Percentiles rank a stretch among this genome's conserved stretches.
phyloP scores from a whole-genome alignment of 352 stramenopile genomes.

The Nothophytophthora sp. region DNA sequence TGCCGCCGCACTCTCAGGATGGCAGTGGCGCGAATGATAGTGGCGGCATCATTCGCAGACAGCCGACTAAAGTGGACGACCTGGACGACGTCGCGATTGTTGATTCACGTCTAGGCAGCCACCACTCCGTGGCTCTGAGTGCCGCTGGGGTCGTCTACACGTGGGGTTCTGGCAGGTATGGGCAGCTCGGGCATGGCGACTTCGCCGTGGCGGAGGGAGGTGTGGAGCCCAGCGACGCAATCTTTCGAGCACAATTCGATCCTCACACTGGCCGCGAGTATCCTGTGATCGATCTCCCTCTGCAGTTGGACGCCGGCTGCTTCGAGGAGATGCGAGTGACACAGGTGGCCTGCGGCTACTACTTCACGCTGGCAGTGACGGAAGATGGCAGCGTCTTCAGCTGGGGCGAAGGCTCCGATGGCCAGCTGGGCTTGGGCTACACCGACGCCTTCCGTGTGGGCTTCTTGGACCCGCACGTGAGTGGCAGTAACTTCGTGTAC shows the following conservation, averaged over 20 bases:
- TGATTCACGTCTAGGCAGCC: constrained; percentile 48
- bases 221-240: constrained; percentile 37
- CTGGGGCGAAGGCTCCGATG: constrained; percentile 77
- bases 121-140: constrained; percentile 72
- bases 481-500: constrained; percentile 75
- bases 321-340: constrained; percentile 76
- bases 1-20: constrained; percentile 21
- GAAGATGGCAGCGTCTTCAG: constrained; percentile 73
- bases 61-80: constrained; percentile 65
- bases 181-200: constrained; percentile 76
- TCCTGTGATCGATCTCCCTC: constrained; percentile 60
- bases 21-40: constrained; percentile 4
- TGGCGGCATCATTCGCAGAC: constrained; percentile 22
- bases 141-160: constrained; percentile 62
- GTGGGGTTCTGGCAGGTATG: constrained; percentile 69
- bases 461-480: constrained; percentile 70
- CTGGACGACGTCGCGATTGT: constrained; percentile 56
- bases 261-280: constrained; percentile 69
- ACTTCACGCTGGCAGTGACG: constrained; percentile 69
- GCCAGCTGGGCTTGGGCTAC: constrained; percentile 66
- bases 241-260: constrained; percentile 70
- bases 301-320: constrained; percentile 70
- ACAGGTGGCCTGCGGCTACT: constrained; percentile 74
- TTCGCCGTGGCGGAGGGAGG: constrained; percentile 24
- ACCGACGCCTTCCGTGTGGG: constrained; percentile 66